Percentiles rank a stretch among this genome's conserved stretches.
These are phyloP conservation scores for Beauveria sp. DNA, from an alignment of 2,329 filamentous ascomycete genomes.

Conservation along the genomic window DNA sequence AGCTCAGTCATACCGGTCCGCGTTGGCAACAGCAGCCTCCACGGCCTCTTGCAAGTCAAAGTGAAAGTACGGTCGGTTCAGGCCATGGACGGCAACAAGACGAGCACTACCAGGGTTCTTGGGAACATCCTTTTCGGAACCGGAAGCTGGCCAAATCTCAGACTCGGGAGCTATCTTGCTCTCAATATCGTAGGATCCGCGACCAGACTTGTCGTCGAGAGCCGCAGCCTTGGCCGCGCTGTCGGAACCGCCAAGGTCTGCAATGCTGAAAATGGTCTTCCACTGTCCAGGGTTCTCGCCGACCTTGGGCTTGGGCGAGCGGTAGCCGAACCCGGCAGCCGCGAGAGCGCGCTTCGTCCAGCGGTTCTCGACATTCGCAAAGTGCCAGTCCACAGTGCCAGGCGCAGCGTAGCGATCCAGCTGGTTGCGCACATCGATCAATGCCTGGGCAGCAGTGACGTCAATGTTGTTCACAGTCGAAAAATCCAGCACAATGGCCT, in stretches of 20 bases:
- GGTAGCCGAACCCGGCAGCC: conserved; percentile 45
- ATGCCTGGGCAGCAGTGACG: conserved; percentile 45
- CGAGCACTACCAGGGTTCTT: conserved; percentile 22
- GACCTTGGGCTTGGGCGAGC: conserved; percentile 21
- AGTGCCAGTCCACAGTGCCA: conserved; percentile 40
- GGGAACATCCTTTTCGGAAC: conserved; percentile 22
- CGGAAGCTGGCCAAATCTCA: conserved; percentile 4
- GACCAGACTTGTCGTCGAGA: conserved; percentile 47
- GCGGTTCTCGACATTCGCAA: conserved; percentile 44
- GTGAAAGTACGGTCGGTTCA: conserved; percentile 46
- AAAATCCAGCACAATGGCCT: conserved; percentile 50
- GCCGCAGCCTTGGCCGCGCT: conserved; percentile 52
- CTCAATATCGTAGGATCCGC: conserved; percentile 13
- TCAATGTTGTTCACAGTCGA: conserved; percentile 48
- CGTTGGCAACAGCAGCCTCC: conserved; percentile 34
- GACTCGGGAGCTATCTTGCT: conserved; percentile 15
- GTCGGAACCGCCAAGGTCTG: conserved; percentile 67
- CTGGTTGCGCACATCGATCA: conserved; percentile 47
- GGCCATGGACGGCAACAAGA: conserved; percentile 33
- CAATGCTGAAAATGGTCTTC: conserved; percentile 88
- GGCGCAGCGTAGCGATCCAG: conserved; percentile 43
- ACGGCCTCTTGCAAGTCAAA: conserved; percentile 43
- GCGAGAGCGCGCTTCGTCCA: conserved; percentile 51
- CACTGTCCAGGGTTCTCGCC: conserved; percentile 22
- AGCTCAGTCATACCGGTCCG: conserved; percentile 14